Evolutionary conservation across 768 basidiomycete species (phyloP).

Genomic region (Punctularia strigosozonata): DNA sequence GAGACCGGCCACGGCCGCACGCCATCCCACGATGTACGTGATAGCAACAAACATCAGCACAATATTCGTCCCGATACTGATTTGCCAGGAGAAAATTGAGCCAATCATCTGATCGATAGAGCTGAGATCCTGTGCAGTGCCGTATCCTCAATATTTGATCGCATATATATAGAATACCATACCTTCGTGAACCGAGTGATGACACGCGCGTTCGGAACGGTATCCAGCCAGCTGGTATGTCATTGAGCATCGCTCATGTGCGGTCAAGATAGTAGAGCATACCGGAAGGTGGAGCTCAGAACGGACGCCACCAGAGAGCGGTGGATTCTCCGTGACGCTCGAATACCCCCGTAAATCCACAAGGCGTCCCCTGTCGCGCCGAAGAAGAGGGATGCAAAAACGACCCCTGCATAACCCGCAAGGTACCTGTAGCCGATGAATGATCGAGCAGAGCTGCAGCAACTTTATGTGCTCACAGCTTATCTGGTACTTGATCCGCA

Average conservation of each 20-base stretch:
- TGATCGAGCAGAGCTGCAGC: too few species aligned
- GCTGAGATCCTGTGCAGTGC: background rate
- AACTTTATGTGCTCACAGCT: too few species aligned
- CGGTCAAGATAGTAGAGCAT: background rate
- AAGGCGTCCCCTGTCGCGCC: too few species aligned
- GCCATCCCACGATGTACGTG: too few species aligned
- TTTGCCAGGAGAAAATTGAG: too few species aligned
- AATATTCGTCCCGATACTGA: background rate
- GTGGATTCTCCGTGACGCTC: background rate
- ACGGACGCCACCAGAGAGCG: background rate
- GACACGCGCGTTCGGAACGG: conserved; percentile 21
- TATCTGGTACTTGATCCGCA: background rate
- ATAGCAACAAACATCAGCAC: background rate
- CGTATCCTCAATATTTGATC: background rate
- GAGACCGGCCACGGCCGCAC: background rate
- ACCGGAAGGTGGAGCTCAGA: background rate
- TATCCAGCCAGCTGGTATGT: conserved; percentile 21
- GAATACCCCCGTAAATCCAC: too few species aligned
- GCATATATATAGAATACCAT: conserved; percentile 7
- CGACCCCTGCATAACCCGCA: too few species aligned
- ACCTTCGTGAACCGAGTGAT: conserved; percentile 20
- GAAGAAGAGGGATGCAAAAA: too few species aligned
- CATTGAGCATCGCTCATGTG: background rate
- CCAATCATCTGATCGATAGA: background rate
- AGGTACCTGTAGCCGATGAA: too few species aligned